phyloP scores from a whole-genome alignment of 2,329 filamentous ascomycete species.

The Tolypocladium cylindrosporum region DNA sequence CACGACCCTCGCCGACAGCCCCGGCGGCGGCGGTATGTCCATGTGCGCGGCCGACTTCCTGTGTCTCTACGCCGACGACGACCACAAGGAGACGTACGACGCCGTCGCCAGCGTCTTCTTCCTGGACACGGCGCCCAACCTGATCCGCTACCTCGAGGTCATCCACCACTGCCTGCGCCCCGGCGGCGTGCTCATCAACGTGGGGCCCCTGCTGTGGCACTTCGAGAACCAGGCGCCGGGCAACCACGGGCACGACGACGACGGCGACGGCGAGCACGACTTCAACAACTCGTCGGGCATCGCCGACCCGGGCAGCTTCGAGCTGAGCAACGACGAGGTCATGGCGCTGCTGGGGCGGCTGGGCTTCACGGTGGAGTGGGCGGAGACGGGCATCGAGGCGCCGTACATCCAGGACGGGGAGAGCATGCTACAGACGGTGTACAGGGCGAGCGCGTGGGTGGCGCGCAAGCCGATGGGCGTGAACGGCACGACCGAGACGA shows the following conservation, averaged over 20 bases:
- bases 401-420: constrained; percentile 80
- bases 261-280: constrained; percentile 40
- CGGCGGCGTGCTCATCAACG: constrained; percentile 77
- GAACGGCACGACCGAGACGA: background rate
- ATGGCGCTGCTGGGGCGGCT: constrained; percentile 60
- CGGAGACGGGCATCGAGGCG: constrained; percentile 49
- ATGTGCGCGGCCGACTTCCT: constrained; percentile 94
- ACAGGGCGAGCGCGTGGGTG: constrained; percentile 75
- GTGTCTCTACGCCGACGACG: constrained; percentile 63
- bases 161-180: constrained; percentile 67
- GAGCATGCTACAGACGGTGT: constrained; percentile 81
- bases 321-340: constrained; percentile 85
- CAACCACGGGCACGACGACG: constrained; percentile 41
- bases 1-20: constrained; percentile 32
- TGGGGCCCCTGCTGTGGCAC: constrained; percentile 91
- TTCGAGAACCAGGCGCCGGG: constrained; percentile 68
- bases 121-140: constrained; percentile 90
- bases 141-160: constrained; percentile 81
- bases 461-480: constrained; percentile 53
- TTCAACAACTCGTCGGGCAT: constrained; percentile 53
- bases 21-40: constrained; percentile 58
- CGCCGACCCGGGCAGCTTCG: constrained; percentile 80
- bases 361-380: constrained; percentile 65
- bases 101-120: constrained; percentile 90
- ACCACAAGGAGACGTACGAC: constrained; percentile 57